Evolutionary conservation across 2,329 filamentous ascomycete species (phyloP).

Genomic region (Ascosphaera apis): DNA sequence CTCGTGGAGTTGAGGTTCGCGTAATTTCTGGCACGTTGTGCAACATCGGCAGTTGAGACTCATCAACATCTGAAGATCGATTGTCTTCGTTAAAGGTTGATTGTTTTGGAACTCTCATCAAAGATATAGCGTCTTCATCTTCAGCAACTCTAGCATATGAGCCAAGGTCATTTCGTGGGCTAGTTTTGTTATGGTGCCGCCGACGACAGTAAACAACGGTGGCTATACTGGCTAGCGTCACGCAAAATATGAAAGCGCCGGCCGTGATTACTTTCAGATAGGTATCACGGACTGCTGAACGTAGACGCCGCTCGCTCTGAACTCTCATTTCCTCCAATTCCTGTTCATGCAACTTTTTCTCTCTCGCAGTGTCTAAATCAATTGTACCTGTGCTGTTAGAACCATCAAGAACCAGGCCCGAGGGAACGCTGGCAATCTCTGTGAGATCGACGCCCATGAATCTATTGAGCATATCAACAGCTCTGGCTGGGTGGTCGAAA

Average conservation of each 20-base stretch:
- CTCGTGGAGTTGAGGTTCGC: too few relatives aligned
- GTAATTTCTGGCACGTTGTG: too few relatives aligned
- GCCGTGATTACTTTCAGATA: not conserved
- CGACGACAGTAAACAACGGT: too few relatives aligned
- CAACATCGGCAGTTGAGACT: too few relatives aligned
- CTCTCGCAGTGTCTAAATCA: not conserved
- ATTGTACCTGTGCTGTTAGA: constrained; percentile 41
- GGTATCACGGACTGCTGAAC: not conserved
- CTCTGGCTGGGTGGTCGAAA: constrained; percentile 69
- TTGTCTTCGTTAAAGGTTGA: too few relatives aligned
- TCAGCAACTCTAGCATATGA: too few relatives aligned
- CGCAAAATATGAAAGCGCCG: not conserved
- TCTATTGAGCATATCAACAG: constrained; percentile 88
- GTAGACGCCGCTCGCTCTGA: not conserved
- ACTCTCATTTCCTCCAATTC: not conserved
- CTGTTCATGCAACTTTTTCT: not conserved
- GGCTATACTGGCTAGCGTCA: not conserved
- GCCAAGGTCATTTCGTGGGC: too few relatives aligned
- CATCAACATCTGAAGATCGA: too few relatives aligned
- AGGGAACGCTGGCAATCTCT: constrained; percentile 58
- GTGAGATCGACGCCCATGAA: constrained; percentile 87
- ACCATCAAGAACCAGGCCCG: constrained; percentile 63
- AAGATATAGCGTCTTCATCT: too few relatives aligned
- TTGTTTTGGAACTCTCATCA: too few relatives aligned
- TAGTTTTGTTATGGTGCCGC: too few relatives aligned